Evolutionary conservation across 2,329 filamentous ascomycete species (phyloP), one percentile per base, ranked within the genome.

Genomic region (Apiospora phragmitis): DNA sequence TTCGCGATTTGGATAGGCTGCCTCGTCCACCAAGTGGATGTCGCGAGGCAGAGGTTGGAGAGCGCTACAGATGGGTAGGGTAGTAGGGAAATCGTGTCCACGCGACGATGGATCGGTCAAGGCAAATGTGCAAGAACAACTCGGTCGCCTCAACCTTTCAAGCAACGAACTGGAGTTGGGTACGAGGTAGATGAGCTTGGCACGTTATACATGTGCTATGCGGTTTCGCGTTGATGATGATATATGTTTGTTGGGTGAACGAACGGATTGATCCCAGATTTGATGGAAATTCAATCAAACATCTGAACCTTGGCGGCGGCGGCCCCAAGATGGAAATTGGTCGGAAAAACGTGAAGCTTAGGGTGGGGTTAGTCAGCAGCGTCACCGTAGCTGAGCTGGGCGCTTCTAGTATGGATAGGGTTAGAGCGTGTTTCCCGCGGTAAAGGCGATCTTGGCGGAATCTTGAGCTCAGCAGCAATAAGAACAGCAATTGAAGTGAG

Each of bases 281-380:
- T n/a, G n/a, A n/a, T 6, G 55, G 55, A 62, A 62, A 62, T 62
- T 62, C 55, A 62, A 62, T 62, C 55, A n/a, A 62, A 14, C 55
- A n/a, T 24, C 55, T 62, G 29, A 62, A 62, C 55, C 55, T 62
- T 62, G 55, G 55, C 55, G 55, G 55, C 29, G 55, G 55, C 55
- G 55, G 55, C 29, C 55, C 21, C 4, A n/a, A 62, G 16, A 62
- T 38, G 29, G 32, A 62, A 62, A n/a, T 24, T 62, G 18, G 55
- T 38, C 29, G 55, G 55, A 62, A 62, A 62, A 62, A 62, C 55
- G 55, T 38, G 55, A 38, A 62, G 55, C 55, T 59, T 55, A 26
- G 26, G 26, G 43, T 47, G 29, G 51, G 6, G 51, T 59, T 59
- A 59, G 51, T 59, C 29, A 59, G 51, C 51, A 59, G 51, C 51